A percentile compares a stretch with the other conserved stretches of the same genome.
Evolutionary conservation across 202 grass and related monocot genomes (phyloP).

Genomic region (Hordeum pubiflorum): DNA sequence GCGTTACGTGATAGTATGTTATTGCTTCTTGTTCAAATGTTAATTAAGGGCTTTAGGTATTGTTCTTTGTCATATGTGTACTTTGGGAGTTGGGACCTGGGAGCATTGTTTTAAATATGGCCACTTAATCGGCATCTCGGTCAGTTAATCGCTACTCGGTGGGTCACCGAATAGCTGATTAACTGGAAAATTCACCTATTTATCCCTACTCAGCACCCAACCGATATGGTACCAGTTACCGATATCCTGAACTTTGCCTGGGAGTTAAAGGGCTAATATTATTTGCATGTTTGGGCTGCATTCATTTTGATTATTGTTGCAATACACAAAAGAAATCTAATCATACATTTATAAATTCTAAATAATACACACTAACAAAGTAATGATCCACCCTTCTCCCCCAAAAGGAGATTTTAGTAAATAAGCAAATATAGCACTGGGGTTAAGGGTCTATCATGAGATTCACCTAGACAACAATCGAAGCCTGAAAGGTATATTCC

Average conservation of each 20-base stretch:
- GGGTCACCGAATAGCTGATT: neutral
- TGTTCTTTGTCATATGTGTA: neutral
- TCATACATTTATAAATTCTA: neutral
- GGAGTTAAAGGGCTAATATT: neutral
- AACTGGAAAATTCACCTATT: neutral
- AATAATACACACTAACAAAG: neutral
- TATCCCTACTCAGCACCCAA: neutral
- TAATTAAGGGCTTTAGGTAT: neutral
- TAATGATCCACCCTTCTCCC: neutral
- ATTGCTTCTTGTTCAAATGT: slow-evolving; percentile 13
- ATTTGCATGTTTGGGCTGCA: slow-evolving; percentile 8
- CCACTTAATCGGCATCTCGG: too few relatives aligned
- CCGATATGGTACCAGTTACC: neutral
- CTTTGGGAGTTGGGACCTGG: neutral
- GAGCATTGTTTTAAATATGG: neutral
- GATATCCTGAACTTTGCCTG: neutral
- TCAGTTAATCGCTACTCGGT: neutral
- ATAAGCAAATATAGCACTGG: neutral
- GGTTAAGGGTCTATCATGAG: neutral
- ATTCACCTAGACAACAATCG: neutral
- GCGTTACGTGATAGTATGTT: slow-evolving; percentile 5
- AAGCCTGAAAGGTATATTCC: neutral
- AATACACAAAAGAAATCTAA: neutral
- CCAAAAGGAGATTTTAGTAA: neutral
- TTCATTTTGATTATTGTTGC: slow-evolving; percentile 11